Percentiles rank a stretch among this genome's conserved stretches.
phyloP scores from a whole-genome alignment of 495 filamentous ascomycete species.

The Lindgomyces ingoldianus region DNA sequence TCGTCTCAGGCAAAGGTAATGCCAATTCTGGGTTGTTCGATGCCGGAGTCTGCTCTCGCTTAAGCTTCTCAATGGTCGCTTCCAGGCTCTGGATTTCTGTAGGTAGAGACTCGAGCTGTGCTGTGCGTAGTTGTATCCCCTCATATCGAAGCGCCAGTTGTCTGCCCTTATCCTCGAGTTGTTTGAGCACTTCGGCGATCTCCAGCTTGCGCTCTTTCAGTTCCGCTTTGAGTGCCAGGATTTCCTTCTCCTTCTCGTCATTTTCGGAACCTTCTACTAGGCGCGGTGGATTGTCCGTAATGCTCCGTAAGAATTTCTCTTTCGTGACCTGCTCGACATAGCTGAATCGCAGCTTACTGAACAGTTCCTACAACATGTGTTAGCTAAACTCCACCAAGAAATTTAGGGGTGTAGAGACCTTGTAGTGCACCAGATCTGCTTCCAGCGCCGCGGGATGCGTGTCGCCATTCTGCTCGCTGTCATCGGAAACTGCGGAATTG shows the following conservation, averaged over 20 bases:
- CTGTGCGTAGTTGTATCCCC: slow-evolving; percentile 61
- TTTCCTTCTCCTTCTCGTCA: slow-evolving; percentile 69
- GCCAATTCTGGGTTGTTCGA: slow-evolving; percentile 47
- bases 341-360: slow-evolving; percentile 93
- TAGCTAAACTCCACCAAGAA: background rate
- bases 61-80: slow-evolving; percentile 56
- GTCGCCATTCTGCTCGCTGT: slow-evolving; percentile 65
- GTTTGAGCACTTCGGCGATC: slow-evolving; percentile 68
- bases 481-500: slow-evolving; percentile 63
- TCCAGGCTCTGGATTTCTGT: slow-evolving; percentile 63
- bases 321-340: slow-evolving; percentile 83
- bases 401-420: slow-evolving; percentile 45
- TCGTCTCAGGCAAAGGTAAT: slow-evolving; percentile 62
- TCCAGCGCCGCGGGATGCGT: slow-evolving; percentile 74
- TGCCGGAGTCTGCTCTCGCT: slow-evolving; percentile 48
- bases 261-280: slow-evolving; percentile 83
- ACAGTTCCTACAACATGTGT: slow-evolving; percentile 65
- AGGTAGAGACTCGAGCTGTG: slow-evolving; percentile 62
- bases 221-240: slow-evolving; percentile 70
- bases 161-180: slow-evolving; percentile 68
- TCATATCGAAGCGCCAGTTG: slow-evolving; percentile 63
- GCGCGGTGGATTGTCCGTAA: slow-evolving; percentile 82
- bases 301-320: slow-evolving; percentile 74
- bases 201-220: slow-evolving; percentile 78
- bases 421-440: slow-evolving; percentile 86